Conservation (phyloP, 2,329 filamentous ascomycete species). For the Botryotinia convoluta region DNA sequence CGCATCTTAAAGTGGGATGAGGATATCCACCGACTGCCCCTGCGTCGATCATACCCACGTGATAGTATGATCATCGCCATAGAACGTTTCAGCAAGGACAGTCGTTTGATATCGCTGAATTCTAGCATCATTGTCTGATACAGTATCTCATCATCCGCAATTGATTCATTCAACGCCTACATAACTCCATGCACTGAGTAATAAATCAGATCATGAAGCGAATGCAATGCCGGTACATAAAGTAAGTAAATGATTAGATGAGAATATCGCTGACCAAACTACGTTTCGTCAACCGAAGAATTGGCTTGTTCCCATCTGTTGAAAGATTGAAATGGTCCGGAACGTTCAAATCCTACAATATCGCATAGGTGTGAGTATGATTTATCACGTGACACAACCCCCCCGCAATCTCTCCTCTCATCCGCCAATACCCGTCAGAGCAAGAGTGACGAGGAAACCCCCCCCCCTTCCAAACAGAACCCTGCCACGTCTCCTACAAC, state of each 20-base stretch:
- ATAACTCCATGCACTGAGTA: not conserved
- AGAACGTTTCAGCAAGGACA: not conserved
- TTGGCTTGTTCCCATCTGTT: accelerated
- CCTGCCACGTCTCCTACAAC: too few relatives aligned
- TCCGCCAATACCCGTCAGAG: not conserved
- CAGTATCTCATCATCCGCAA: too few relatives aligned
- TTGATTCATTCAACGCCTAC: not conserved
- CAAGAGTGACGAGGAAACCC: not conserved
- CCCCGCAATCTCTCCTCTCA: not conserved
- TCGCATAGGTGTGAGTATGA: not conserved
- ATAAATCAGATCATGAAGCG: not conserved
- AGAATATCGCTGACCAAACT: not conserved
- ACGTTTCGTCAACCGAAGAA: accelerated
- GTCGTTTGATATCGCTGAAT: not conserved
- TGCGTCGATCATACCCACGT: not conserved
- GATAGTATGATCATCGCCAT: not conserved
- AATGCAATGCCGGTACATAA: not conserved
- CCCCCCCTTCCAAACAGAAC: not conserved
- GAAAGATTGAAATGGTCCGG: not conserved
- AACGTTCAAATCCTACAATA: not conserved
- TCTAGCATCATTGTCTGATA: not conserved
- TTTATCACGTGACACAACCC: accelerated
- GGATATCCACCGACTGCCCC: not conserved
- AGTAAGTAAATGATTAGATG: not conserved
- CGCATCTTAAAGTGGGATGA: not conserved